Percentiles rank a stretch among this genome's conserved stretches.
Evolutionary conservation across 2,329 filamentous ascomycete species (phyloP).

Genomic region (Fusarium praegraminearum): DNA sequence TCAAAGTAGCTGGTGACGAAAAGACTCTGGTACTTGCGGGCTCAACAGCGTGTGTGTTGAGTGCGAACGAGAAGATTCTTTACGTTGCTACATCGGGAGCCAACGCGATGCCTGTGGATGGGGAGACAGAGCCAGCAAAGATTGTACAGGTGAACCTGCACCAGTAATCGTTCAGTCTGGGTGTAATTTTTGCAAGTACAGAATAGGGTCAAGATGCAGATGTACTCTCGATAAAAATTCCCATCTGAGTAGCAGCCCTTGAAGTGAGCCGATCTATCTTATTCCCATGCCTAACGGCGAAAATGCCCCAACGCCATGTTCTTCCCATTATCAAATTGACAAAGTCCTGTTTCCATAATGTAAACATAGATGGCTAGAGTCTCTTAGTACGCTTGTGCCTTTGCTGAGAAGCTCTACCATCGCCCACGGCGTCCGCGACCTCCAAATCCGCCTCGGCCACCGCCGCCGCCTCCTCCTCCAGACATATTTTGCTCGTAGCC

Average conservation of each 20-base stretch:
- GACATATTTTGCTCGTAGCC: constrained; percentile 63
- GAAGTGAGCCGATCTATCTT: constrained; percentile 39
- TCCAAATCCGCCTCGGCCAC: constrained; percentile 52
- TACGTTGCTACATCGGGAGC: constrained; percentile 37
- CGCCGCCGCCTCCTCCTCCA: constrained; percentile 51
- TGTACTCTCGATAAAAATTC: constrained; percentile 11
- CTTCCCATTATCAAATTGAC: constrained; percentile 41
- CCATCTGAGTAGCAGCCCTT: constrained; percentile 16
- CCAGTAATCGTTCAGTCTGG: background rate
- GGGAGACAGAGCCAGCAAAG: constrained; percentile 41
- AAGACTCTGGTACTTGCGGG: constrained; percentile 25
- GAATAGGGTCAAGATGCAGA: constrained; percentile 13
- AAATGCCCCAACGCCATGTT: constrained; percentile 46
- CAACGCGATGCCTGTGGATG: constrained; percentile 29
- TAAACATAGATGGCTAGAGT: background rate
- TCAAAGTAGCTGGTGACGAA: constrained; percentile 20
- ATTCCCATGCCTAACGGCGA: constrained; percentile 37
- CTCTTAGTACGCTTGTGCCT: background rate
- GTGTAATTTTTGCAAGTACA: background rate
- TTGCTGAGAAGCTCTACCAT: constrained; percentile 26
- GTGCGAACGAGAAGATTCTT: constrained; percentile 15
- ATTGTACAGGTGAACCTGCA: constrained; percentile 29
- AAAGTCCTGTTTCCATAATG: constrained; percentile 16
- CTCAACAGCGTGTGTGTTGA: constrained; percentile 32
- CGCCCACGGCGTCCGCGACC: constrained; percentile 46